These are phyloP conservation scores for Tieghemiomyces parasiticus DNA, from an alignment of 192 early-diverging fungal species.

Conservation along the genomic window DNA sequence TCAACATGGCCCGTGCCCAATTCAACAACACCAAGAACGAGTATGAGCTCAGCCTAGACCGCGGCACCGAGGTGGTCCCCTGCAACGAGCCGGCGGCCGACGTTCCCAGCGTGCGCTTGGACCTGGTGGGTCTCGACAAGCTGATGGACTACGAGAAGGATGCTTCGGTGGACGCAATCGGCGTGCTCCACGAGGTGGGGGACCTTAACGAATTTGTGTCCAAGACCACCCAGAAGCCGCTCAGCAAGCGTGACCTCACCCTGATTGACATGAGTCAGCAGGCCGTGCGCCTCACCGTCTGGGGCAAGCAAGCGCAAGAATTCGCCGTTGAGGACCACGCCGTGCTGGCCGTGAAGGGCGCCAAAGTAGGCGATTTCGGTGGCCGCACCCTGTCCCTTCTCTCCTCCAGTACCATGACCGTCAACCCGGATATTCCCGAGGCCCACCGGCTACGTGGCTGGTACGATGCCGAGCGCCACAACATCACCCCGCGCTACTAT, in stretches of 20 bases:
- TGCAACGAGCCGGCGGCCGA: slow-evolving; percentile 22
- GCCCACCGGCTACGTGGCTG: slow-evolving; percentile 58
- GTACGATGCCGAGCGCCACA: slow-evolving; percentile 23
- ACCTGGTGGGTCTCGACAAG: slow-evolving; percentile 51
- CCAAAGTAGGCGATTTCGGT: slow-evolving; percentile 75
- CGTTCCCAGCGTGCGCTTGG: slow-evolving; percentile 33
- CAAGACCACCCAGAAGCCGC: slow-evolving; percentile 27
- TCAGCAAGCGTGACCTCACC: slow-evolving; percentile 68
- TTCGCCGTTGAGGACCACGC: slow-evolving; percentile 34
- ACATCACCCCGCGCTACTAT: slow-evolving; percentile 18
- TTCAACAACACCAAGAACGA: slow-evolving; percentile 71
- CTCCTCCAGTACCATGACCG: slow-evolving; percentile 24
- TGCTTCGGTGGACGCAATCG: slow-evolving; percentile 59
- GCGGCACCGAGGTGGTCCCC: slow-evolving; percentile 41
- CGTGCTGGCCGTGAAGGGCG: slow-evolving; percentile 72
- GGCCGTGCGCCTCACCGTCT: slow-evolving; percentile 65
- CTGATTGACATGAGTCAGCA: slow-evolving; percentile 63
- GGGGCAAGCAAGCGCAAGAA: slow-evolving; percentile 65
- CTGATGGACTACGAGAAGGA: slow-evolving; percentile 58
- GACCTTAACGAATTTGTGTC: slow-evolving; percentile 43
- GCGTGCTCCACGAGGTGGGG: slow-evolving; percentile 45
- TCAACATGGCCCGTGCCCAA: slow-evolving; percentile 75
- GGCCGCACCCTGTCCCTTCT: slow-evolving; percentile 45
- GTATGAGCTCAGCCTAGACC: slow-evolving; percentile 81
- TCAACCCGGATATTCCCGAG: slow-evolving; percentile 68